Evolutionary conservation across 192 early-diverging fungal genomes (phyloP), one percentile per base, ranked within the genome.

Genomic region (Pilobolus umbonatus): DNA sequence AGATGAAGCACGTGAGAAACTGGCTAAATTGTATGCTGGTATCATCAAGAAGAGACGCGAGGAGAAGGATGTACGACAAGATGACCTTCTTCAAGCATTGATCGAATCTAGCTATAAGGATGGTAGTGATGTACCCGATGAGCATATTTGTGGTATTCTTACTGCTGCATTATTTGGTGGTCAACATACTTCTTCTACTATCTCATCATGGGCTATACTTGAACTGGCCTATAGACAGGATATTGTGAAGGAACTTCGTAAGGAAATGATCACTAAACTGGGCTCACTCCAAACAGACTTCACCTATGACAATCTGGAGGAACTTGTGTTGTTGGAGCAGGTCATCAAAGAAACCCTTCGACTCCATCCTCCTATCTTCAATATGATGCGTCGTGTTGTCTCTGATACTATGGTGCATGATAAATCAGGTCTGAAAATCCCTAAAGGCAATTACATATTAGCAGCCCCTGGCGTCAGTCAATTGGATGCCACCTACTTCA

Each of bases 161-260:
- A 98, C 96, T 79, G 94, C 96, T 21, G 65, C 90, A 43, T 78
- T 98, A 42, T 91, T 98, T 85, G 96, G 89, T 28, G 96, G 96
- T 21, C 94, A 96, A 72, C 96, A 98, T 75, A 97, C 96, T 5
- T 83, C 79, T 22, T 89, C 93, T n/a, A 92, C 96, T 30, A 95
- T 94, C 24, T 79, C 85, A 12, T 85, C 91, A 38, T 98, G 96
- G 96, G 81, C 92, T 7, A 65, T 96, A 10, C 81, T 95, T 53
- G 84, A 91, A 72, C 68, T 98, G 47, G 92, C 96, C 21, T 67
- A 76, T 21, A 75, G 82, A 44, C 89, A 90, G 17, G 74, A 89
- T 5, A 53, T 93, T 31, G 60, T 85, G 48, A 77, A 80, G 39
- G 80, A 79, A 14, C 65, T 92, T 21, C 75, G 86, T 40, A 61